Base-by-base conservation (phyloP, 768 basidiomycete species). In the Coprinopsis sp. region DNA sequence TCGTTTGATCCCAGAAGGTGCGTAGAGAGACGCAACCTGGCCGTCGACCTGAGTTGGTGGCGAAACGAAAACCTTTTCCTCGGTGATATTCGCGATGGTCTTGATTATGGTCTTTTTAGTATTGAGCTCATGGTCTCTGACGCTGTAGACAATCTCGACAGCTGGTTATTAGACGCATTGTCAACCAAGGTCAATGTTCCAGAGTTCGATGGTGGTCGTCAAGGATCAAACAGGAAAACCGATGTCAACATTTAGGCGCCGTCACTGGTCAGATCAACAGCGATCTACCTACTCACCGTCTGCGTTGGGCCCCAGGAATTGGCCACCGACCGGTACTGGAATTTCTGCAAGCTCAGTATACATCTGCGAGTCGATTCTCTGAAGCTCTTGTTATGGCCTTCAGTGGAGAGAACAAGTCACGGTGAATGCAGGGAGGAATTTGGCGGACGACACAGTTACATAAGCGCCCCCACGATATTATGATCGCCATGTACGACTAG, bases 111-210 rank as follows among this genome's bases (percentile, higher is more conserved):
- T 68, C 52, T 71, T 67, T 51, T 76, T 81, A 24, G 58, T 51
- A 44, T 82, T 81, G 33, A 69, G 65, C 18, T 61, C 56, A 52
- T 81, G 78, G 56, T 84, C 79, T 27, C 70, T 66, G 18, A 73
- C 62, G 1, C 72, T 69, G 47, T 72, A 78, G 0, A 66, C 62
- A 18, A 78, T 54, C 22, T 77, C 71, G 27, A 77, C 56, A 7
- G 63, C 76, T 74, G 47, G 33, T n/a, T n/a, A n/a, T n/a, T n/a
- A 33, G 33, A 6, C 10, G 27, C 23, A 25, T 34, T 14, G 7
- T 22, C 24, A 13, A 41, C 21, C 27, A 14, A 1, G 23, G 24
- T 41, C 21, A n/a, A 25, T 13, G n/a, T n/a, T 8, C 14, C 12
- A 23, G 12, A 19, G 14, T n/a, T 6, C 31, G 6, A n/a, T n/a